Percentiles rank a stretch among this genome's conserved stretches.
phyloP scores from a whole-genome alignment of 2,329 filamentous ascomycete genomes.

The Aureobasidium sp. region DNA sequence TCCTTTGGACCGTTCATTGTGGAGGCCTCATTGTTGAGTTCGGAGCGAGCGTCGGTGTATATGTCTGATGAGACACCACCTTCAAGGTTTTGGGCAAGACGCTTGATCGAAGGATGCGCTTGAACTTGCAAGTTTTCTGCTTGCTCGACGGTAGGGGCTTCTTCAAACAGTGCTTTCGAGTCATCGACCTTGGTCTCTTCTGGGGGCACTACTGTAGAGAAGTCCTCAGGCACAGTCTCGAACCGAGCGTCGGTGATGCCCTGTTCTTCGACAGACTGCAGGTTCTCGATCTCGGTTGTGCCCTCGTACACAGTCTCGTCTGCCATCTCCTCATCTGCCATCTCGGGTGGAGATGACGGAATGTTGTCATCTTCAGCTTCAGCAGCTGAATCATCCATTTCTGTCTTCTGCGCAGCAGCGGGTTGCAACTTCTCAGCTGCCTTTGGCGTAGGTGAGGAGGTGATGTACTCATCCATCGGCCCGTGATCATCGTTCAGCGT shows the following conservation, averaged over 20 bases:
- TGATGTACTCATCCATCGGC: constrained; percentile 40
- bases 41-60: not conserved
- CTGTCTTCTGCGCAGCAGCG: not conserved
- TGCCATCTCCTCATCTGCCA: not conserved
- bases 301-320: constrained; percentile 9
- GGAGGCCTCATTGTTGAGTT: not conserved
- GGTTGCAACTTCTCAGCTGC: constrained; percentile 23
- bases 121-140: not conserved
- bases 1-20: too few relatives aligned
- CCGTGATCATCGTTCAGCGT: constrained; percentile 32
- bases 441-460: constrained; percentile 47
- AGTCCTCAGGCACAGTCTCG: not conserved
- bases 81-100: not conserved
- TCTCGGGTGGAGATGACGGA: constrained; percentile 17
- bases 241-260: not conserved
- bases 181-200: not conserved
- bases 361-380: constrained; percentile 15
- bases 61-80: not conserved
- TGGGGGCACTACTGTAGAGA: not conserved
- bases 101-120: not conserved
- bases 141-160: not conserved
- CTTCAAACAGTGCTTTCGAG: not conserved
- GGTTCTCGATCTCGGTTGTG: not conserved
- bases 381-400: not conserved
- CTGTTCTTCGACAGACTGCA: not conserved